Conservation (phyloP, 768 basidiomycete species). For the Phanerochaete sordida region DNA sequence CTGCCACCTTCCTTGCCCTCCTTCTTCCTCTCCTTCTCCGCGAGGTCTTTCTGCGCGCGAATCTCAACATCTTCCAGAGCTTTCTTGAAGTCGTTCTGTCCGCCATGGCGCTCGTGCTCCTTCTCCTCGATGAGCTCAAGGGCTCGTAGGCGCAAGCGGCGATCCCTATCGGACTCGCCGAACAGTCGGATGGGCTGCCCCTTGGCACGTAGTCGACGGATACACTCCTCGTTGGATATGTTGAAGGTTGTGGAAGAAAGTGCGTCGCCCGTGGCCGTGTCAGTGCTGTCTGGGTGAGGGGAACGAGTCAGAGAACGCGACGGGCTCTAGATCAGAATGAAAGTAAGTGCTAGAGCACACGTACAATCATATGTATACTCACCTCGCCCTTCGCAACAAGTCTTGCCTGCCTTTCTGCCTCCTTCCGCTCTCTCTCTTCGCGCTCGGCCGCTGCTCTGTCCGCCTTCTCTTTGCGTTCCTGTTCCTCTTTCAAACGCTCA, state of each 20-base stretch:
- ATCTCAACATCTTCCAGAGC: conserved; percentile 85
- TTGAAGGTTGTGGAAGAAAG: conserved; percentile 55
- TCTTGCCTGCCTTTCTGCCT: conserved; percentile 24
- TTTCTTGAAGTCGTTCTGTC: conserved; percentile 95
- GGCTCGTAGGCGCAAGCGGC: conserved; percentile 84
- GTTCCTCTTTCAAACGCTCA: conserved; percentile 59
- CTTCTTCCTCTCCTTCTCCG: conserved; percentile 62
- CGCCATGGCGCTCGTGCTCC: conserved; percentile 71
- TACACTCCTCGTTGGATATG: conserved; percentile 89
- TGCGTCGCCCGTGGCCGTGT: conserved; percentile 41
- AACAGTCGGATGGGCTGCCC: conserved; percentile 95
- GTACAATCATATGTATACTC: conserved; percentile 23
- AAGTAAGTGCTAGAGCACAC: not conserved
- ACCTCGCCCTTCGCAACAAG: conserved; percentile 39
- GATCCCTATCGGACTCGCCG: conserved; percentile 92
- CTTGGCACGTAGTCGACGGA: conserved; percentile 84
- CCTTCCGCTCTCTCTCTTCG: conserved; percentile 16
- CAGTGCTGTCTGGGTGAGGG: conserved; percentile 18
- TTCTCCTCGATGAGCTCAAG: conserved; percentile 94
- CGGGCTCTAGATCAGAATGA: conserved; percentile 21
- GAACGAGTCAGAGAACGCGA: conserved; percentile 18
- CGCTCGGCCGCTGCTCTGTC: conserved; percentile 28
- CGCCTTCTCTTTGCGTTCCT: conserved; percentile 37
- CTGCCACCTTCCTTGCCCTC: conserved; percentile 35
- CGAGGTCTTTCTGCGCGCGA: conserved; percentile 28